Percentiles rank a stretch among this genome's conserved stretches.
These are phyloP conservation scores for Zychaea mexicana DNA, from an alignment of 371 early-diverging fungal species.

Conservation along the genomic window DNA sequence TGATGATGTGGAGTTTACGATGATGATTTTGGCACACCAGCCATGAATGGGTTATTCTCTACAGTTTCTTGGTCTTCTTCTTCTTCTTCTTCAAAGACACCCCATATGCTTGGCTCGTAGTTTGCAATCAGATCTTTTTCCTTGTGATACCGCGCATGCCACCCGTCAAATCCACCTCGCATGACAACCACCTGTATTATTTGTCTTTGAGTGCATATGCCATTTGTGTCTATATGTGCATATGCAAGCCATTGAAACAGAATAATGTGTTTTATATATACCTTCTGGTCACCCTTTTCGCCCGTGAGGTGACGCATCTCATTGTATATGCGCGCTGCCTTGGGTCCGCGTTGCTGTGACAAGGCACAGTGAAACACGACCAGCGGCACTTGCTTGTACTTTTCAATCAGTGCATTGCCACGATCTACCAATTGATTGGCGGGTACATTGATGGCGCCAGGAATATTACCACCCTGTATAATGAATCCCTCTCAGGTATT, in stretches of 20 bases:
- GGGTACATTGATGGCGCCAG: slow-evolving; percentile 77
- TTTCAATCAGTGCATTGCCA: slow-evolving; percentile 46
- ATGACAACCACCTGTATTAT: slow-evolving; percentile 59
- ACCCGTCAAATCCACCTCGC: slow-evolving; percentile 72
- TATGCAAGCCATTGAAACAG: no score
- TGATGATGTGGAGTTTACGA: background rate
- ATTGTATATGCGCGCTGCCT: slow-evolving; percentile 75
- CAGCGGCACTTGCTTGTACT: slow-evolving; percentile 61
- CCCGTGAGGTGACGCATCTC: slow-evolving; percentile 51
- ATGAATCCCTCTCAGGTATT: no score
- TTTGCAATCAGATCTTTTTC: slow-evolving; percentile 64
- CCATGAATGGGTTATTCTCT: slow-evolving; percentile 16
- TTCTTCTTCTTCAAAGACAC: slow-evolving; percentile 12
- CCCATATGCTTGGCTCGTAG: slow-evolving; percentile 63
- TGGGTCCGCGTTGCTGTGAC: slow-evolving; percentile 78
- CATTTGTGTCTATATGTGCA: no score
- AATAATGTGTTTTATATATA: background rate
- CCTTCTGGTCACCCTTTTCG: slow-evolving; percentile 27
- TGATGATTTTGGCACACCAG: slow-evolving; percentile 17
- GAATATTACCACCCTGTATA: slow-evolving; percentile 82
- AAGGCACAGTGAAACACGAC: slow-evolving; percentile 87
- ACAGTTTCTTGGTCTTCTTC: slow-evolving; percentile 3
- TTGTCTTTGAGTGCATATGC: no score
- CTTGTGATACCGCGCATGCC: slow-evolving; percentile 62
- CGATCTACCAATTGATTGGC: slow-evolving; percentile 58